A percentile compares a stretch with the other conserved stretches of the same genome.
Conservation (phyloP, 129 eudicot genomes). For the Sambucus nigra region DNA sequence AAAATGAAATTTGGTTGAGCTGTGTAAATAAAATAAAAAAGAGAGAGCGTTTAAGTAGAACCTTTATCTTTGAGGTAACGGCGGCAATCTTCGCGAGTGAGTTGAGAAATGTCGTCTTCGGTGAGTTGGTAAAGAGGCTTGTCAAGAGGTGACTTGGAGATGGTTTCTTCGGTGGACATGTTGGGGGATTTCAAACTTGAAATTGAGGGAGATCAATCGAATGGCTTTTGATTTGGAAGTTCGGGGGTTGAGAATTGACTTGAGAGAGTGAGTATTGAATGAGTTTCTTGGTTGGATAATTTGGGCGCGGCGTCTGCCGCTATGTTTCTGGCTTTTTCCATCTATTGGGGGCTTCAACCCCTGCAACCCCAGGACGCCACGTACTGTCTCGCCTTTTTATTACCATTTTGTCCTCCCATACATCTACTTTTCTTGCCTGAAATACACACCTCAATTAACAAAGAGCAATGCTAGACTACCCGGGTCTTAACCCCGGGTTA, state of each 20-base stretch:
- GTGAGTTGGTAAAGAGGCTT: conserved; percentile 84
- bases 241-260: conserved; percentile 10
- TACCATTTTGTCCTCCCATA: conserved; percentile 8
- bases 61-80: conserved; percentile 91
- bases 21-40: background rate
- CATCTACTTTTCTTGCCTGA: background rate
- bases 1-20: background rate
- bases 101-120: conserved; percentile 90
- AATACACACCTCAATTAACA: too few relatives aligned
- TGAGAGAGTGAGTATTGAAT: conserved; percentile 7
- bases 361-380: conserved; percentile 37
- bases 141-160: conserved; percentile 46
- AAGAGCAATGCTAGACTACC: too few relatives aligned
- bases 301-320: conserved; percentile 38
- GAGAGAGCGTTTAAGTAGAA: conserved; percentile 11
- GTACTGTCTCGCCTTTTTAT: conserved; percentile 5
- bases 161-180: conserved; percentile 48
- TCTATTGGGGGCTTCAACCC: conserved; percentile 2
- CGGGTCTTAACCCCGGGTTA: too few relatives aligned
- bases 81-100: conserved; percentile 99
- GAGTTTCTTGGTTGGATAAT: conserved; percentile 1
- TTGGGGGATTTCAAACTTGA: conserved; percentile 25
- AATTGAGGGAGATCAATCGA: background rate
- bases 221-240: background rate
- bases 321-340: conserved; percentile 1